These are phyloP conservation scores for Diaporthe longicolla DNA, from an alignment of 2,329 filamentous ascomycete species.

Conservation along the genomic window DNA sequence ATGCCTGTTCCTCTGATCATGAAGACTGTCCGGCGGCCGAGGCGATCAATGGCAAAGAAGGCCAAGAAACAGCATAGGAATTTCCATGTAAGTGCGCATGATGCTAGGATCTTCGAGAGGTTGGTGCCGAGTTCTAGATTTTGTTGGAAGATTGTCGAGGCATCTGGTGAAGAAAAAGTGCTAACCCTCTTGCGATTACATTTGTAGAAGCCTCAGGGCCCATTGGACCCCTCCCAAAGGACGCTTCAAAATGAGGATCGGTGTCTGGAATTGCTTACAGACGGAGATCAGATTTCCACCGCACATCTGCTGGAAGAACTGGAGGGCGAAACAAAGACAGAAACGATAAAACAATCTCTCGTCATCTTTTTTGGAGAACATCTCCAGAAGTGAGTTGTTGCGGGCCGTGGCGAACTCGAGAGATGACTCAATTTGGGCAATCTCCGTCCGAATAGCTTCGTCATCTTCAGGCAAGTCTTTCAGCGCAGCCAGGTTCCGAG, in stretches of 20 bases:
- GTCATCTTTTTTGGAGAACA: constrained; percentile 64
- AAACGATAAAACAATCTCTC: constrained; percentile 65
- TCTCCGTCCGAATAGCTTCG: constrained; percentile 39
- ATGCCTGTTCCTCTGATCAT: constrained; percentile 67
- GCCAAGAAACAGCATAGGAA: constrained; percentile 65
- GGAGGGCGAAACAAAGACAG: constrained; percentile 62
- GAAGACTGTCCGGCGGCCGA: constrained; percentile 65
- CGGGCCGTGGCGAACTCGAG: constrained; percentile 52
- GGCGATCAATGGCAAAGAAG: constrained; percentile 65
- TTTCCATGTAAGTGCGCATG: constrained; percentile 68
- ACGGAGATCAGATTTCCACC: constrained; percentile 12
- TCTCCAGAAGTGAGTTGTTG: constrained; percentile 56
- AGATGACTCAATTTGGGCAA: constrained; percentile 41
- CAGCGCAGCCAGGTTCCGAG: constrained; percentile 39
- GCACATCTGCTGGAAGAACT: constrained; percentile 65
- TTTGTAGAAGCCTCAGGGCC: constrained; percentile 46
- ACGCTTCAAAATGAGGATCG: not conserved
- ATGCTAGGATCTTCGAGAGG: constrained; percentile 57
- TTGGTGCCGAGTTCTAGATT: constrained; percentile 57
- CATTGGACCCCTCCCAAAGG: not conserved
- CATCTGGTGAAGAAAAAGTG: constrained; percentile 63
- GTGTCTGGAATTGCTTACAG: not conserved
- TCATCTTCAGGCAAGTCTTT: constrained; percentile 36
- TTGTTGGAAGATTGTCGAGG: constrained; percentile 56
- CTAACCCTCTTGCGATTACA: constrained; percentile 46